Evolutionary conservation across 441 rosid species (phyloP), one percentile per base, ranked within the genome.

Genomic region (Erodium moschatum): DNA sequence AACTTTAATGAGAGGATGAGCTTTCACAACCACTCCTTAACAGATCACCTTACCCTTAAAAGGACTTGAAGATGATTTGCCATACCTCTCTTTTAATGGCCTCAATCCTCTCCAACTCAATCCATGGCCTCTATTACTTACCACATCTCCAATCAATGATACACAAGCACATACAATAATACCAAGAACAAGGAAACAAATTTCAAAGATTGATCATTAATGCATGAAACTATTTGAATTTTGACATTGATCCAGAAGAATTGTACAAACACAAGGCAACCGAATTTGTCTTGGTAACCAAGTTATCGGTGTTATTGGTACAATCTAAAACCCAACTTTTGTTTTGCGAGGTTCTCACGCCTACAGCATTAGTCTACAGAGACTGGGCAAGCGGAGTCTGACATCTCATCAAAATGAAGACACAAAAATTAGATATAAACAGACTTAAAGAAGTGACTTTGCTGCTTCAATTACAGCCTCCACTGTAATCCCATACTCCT

Each of bases 381-480:
- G 6, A 15, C 18, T 50, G 56, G 56, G 56, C 56, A 50, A 13
- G 46, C 46, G 12, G 44, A 5, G 44, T 38, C 44, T 38, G 44
- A 5, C 44, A 40, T 40, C 46, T 40, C 56, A 50, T 50, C 56
- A 50, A 50, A 50, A 50, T 50, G 18, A 50, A 50, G 56, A n/a
- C 13, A 52, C 42, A 72, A 66, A 24, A 27, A 56, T 29, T 21
- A 56, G n/a, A 64, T 29, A 70, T 68, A 70, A 40, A 64, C 75
- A 73, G 74, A 82, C 86, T 69, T 69, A 44, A 15, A 50, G 56
- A 54, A 90, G 65, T 72, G 75, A 71, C 74, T 81, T 89, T 60
- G 95, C 95, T 8, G 97, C 97, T 24, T 82, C 85, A 69, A 86
- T 7, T 4, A 91, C 86, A 16, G 89, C 92, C 69, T 89, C 97